Base-by-base conservation (phyloP, 208 protist species). In the Leishmania aethiopica region DNA sequence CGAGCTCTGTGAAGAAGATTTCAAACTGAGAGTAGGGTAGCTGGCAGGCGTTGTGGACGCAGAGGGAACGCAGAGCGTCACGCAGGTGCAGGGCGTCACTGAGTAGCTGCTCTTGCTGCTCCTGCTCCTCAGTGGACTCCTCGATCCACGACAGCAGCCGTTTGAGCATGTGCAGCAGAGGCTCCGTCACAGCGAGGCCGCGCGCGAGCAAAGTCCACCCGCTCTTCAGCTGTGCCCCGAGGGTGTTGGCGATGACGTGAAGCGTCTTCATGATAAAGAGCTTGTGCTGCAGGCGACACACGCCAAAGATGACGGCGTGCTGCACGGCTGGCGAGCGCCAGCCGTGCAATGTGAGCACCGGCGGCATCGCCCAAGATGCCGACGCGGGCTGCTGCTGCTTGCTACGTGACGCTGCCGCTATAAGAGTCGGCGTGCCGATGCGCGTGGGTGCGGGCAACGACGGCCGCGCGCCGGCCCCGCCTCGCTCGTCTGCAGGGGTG, bases 21-120 rank as follows among this genome's bases (percentile, higher is more conserved):
- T 86, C 77, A 22, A 91, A 83, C 13, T 79, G 80, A 10, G 62
- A 73, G 25, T 82, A 55, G 37, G 79, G 69, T n/a, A 90, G 82
- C 0, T 84, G 67, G 37, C 87, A 84, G 0, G 86, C 86, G 79
- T 78, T 89, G 70, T 89, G 82, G 69, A 95, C 76, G 79, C 86
- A 93, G 42, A 94, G 74, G 37, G 85, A 81, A 40, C 89, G 87
- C 51, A 95, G 79, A 45, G 92, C 87, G 80, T 95, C 90, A 70
- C 89, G 90, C 66, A 94, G 75, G 79, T 93, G 86, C 51, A 87
- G 75, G 13, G 86, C 87, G 76, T 90, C 87, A 55, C 82, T 85
- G n/a, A 86, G 59, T 37, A 89, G 84, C 83, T 90, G 85, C 74
- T 76, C 81, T 74, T 79, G 83, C 73, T 85, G 80, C 79, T 82